phyloP scores from a whole-genome alignment of 106 monocot species.

The Acorus gramineus region DNA sequence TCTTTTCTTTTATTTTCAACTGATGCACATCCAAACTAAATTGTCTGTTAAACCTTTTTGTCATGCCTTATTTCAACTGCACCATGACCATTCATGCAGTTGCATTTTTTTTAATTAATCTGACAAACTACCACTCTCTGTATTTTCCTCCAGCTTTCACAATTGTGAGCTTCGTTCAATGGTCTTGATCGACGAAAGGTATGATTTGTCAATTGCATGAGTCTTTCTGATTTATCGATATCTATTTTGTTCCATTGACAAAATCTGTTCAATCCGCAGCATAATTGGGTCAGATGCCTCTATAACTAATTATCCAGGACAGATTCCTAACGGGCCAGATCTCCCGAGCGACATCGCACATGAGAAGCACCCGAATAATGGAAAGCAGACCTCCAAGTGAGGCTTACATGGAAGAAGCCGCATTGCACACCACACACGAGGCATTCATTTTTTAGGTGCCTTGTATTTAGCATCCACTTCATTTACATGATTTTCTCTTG shows the following conservation, averaged over 20 bases:
- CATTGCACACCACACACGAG: too few species aligned
- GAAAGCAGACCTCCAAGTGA: neutral
- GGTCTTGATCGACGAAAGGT: slow-evolving; percentile 76
- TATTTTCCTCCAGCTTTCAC: slow-evolving; percentile 42
- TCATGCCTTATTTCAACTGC: too few species aligned
- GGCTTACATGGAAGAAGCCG: too few species aligned
- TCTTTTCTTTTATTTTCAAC: too few species aligned
- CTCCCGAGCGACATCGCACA: slow-evolving; percentile 25
- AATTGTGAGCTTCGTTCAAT: slow-evolving; percentile 85
- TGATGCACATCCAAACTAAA: too few species aligned
- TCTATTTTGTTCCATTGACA: neutral
- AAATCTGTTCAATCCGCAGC: slow-evolving; percentile 14
- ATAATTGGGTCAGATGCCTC: slow-evolving; percentile 34
- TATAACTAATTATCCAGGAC: slow-evolving; percentile 47
- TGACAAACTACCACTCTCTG: neutral
- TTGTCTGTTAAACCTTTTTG: too few species aligned
- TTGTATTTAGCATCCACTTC: too few species aligned
- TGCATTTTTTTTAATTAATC: too few species aligned
- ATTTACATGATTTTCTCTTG: too few species aligned
- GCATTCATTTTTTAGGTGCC: too few species aligned
- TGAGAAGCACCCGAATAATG: slow-evolving; percentile 10
- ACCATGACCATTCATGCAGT: too few species aligned
- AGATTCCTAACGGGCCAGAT: slow-evolving; percentile 48
- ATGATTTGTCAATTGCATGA: neutral
- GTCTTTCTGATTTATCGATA: neutral